These are phyloP conservation scores for Neobulgaria alba DNA, from an alignment of 2,329 filamentous ascomycete species.

Conservation along the genomic window DNA sequence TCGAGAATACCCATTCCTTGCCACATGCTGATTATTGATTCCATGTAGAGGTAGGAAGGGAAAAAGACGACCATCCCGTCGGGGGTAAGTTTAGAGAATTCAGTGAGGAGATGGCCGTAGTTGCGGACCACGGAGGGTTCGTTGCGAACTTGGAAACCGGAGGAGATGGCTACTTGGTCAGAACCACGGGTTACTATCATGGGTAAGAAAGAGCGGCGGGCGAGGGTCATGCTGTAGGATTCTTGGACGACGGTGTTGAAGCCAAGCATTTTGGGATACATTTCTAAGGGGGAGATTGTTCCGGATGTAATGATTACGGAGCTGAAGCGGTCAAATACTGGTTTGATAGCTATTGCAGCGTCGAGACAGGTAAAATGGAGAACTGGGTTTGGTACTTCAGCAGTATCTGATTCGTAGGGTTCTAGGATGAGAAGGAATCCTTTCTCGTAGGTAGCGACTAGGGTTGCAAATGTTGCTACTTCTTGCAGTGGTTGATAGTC, in stretches of 20 bases:
- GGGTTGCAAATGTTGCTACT: conserved; percentile 92
- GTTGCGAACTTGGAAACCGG: conserved; percentile 89
- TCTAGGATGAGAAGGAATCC: conserved; percentile 96
- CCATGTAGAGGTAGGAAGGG: conserved; percentile 98
- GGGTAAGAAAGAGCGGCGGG: conserved; percentile 86
- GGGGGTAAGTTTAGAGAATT: conserved; percentile 92
- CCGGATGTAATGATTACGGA: conserved; percentile 98
- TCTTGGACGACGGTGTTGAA: conserved; percentile 91
- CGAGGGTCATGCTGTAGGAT: conserved; percentile 95
- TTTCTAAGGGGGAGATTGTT: conserved; percentile 92
- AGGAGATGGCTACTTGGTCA: conserved; percentile 88
- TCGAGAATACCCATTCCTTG: conserved; percentile 97
- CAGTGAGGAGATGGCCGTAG: conserved; percentile 85
- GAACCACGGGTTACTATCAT: conserved; percentile 96
- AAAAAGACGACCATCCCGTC: conserved; percentile 99
- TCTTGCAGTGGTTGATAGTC: conserved; percentile 96
- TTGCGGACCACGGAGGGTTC: conserved; percentile 96
- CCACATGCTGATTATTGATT: conserved; percentile 98
- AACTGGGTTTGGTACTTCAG: conserved; percentile 93
- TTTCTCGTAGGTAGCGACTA: conserved; percentile 94
- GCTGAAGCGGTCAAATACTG: conserved; percentile 93
- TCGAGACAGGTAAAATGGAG: conserved; percentile 95
- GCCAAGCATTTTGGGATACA: conserved; percentile 98
- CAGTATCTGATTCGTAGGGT: conserved; percentile 90
- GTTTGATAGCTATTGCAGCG: conserved; percentile 94